Base-by-base conservation (phyloP, 495 filamentous ascomycete species). In the Halenospora varia region DNA sequence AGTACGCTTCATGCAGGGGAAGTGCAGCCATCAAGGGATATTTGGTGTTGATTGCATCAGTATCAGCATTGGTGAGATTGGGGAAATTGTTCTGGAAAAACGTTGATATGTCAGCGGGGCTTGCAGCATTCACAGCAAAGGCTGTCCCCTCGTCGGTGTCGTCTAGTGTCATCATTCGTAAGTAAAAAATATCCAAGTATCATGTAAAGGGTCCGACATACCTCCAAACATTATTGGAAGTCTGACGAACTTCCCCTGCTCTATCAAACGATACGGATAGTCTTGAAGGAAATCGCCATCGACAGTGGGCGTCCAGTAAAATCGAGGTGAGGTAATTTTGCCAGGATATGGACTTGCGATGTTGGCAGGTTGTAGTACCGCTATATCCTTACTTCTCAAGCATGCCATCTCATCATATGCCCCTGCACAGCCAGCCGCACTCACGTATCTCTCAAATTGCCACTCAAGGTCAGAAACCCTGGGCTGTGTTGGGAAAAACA, bases 31-130 rank as follows among this genome's bases (percentile, higher is more conserved):
- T 68, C 15, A 71, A 60, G 24, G 86, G 80, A 69, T 88, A 91
- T 51, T 81, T 71, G 9, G 62, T 53, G 63, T 84, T 81, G 61
- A 91, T 81, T 29, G 68, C 72, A 13, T 63, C 53, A 24, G 86
- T 66, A 55, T 89, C 82, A 3, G 64, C 53, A 0, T 64, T 49
- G 4, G 73, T 77, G 11, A 89, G 63, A 22, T 66, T 70, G 0
- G 88, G 84, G 58, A 86, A 88, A 55, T 91, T 81, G 51, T 79
- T 69, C 46, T 73, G 68, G 25, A 92, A 62, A 65, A 88, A 92
- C 3, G 73, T 66, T 40, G 77, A 67, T 51, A 76, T 74, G 10
- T 75, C 62, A 25, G 61, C 69, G 10, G 80, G 60, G 20, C 70
- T 78, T 17, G 72, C 67, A 4, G 75, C 74, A 48, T 63, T 70